phyloP scores from a whole-genome alignment of 1,284 basidiomycete genomes.

The Tilletia caries region DNA sequence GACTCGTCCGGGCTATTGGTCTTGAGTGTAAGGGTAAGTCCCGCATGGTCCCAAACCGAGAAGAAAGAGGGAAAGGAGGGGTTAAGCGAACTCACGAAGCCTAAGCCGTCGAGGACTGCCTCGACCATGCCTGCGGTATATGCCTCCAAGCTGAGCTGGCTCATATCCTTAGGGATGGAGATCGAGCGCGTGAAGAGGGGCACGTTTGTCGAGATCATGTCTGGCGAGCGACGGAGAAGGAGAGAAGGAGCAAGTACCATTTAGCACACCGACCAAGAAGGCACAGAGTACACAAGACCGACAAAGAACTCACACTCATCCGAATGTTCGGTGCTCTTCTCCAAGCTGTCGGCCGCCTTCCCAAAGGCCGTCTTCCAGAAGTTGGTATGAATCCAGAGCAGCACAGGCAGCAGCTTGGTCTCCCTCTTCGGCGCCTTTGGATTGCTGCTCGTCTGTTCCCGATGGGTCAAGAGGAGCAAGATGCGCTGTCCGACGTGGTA shows the following conservation, averaged over 20 bases:
- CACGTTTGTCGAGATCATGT: conserved; percentile 98
- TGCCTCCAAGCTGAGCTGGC: conserved; percentile 87
- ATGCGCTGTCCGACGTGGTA: conserved; percentile 39
- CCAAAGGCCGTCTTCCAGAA: conserved; percentile 93
- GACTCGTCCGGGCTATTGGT: conserved; percentile 79
- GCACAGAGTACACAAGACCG: background rate
- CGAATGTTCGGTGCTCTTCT: conserved; percentile 88
- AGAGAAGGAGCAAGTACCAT: background rate
- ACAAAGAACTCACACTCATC: conserved; percentile 75
- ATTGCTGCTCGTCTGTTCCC: conserved; percentile 34
- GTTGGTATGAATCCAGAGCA: conserved; percentile 58
- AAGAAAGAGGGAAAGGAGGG: conserved; percentile 16
- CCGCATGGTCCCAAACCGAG: background rate
- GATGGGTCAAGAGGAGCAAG: conserved; percentile 32
- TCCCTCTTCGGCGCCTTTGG: conserved; percentile 46
- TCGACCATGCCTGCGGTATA: conserved; percentile 96
- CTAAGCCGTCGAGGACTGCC: conserved; percentile 88
- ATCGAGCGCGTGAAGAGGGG: conserved; percentile 86
- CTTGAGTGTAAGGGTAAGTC: background rate
- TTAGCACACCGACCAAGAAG: background rate
- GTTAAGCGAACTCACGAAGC: conserved; percentile 70
- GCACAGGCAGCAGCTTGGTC: conserved; percentile 40
- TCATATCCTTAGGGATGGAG: conserved; percentile 89
- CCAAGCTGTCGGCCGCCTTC: conserved; percentile 85
- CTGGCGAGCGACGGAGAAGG: conserved; percentile 57